phyloP scores from a whole-genome alignment of 2,329 filamentous ascomycete genomes.

The Aspergillus luchuensis region DNA sequence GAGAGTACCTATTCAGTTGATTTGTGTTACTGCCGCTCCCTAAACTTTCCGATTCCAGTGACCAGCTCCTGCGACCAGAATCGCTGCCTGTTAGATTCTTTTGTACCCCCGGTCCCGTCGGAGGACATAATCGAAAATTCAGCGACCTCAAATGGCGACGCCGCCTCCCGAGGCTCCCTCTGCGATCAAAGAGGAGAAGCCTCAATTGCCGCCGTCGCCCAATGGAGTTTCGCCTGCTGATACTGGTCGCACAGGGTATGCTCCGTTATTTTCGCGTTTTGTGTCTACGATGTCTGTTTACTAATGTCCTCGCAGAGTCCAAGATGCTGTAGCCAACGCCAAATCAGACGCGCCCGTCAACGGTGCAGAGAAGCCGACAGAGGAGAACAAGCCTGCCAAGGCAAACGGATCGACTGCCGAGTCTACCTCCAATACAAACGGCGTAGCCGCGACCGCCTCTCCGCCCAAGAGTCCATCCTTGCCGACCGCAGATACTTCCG shows the following conservation, averaged over 20 bases:
- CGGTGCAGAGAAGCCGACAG: slow-evolving; percentile 15
- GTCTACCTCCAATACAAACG: slow-evolving; percentile 32
- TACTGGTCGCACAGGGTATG: slow-evolving; percentile 34
- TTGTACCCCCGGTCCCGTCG: slow-evolving; percentile 28
- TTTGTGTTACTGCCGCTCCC: slow-evolving; percentile 30
- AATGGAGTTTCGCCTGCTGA: slow-evolving; percentile 35
- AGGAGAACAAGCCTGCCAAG: slow-evolving; percentile 20
- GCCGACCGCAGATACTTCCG: slow-evolving; percentile 14
- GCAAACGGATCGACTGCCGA: slow-evolving; percentile 35
- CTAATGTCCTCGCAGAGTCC: slow-evolving; percentile 27
- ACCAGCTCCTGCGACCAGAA: slow-evolving; percentile 21
- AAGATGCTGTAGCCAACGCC: slow-evolving; percentile 27
- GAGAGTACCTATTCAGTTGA: slow-evolving; percentile 36
- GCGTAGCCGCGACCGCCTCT: slow-evolving; percentile 28
- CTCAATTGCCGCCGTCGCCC: slow-evolving; percentile 41
- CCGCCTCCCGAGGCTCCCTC: slow-evolving; percentile 46
- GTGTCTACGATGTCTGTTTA: slow-evolving; percentile 2
- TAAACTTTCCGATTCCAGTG: slow-evolving; percentile 29
- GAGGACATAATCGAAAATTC: slow-evolving; percentile 23
- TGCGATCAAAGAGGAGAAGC: slow-evolving; percentile 44
- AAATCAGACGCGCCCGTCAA: slow-evolving; percentile 26
- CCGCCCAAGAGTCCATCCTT: slow-evolving; percentile 34
- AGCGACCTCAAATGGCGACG: slow-evolving; percentile 42
- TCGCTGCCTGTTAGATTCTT: slow-evolving; percentile 27
- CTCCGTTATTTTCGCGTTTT: slow-evolving; percentile 6